Evolutionary conservation across 73 alveolate genomes (phyloP).

Genomic region (Halteria grandinella): DNA sequence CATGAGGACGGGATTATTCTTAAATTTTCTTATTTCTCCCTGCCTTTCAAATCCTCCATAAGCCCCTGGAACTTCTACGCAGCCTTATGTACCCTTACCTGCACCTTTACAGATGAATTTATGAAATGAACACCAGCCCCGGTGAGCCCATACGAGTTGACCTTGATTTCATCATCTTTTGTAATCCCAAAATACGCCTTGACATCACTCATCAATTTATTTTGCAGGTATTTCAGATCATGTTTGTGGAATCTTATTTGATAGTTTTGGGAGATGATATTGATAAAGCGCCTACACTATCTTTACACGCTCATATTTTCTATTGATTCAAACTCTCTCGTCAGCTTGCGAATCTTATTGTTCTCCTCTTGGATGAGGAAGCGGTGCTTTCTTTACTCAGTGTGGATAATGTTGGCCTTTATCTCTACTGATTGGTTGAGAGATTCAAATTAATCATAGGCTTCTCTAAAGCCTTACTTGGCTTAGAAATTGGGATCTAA

Average conservation of each 20-base stretch:
- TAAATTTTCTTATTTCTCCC: not conserved
- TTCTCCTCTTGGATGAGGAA: too few relatives aligned
- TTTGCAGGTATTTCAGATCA: not conserved
- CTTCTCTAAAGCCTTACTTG: not conserved
- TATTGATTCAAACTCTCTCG: too few relatives aligned
- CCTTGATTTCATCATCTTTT: not conserved
- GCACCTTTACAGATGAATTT: not conserved
- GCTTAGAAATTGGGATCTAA: not conserved
- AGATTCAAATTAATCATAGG: not conserved
- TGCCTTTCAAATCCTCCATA: not conserved
- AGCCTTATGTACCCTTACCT: slow-evolving; percentile 7
- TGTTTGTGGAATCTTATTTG: too few relatives aligned
- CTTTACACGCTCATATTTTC: too few relatives aligned
- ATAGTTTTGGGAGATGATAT: too few relatives aligned
- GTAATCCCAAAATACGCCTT: not conserved
- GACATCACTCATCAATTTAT: not conserved
- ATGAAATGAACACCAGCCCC: slow-evolving; percentile 26
- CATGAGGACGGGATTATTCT: not conserved
- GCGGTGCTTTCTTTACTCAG: not conserved
- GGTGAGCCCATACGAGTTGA: slow-evolving; percentile 17
- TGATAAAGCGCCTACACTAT: too few relatives aligned
- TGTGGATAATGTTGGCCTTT: not conserved
- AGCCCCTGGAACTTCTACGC: not conserved
- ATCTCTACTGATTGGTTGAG: not conserved
- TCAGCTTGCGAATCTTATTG: too few relatives aligned